Evolutionary conservation across 768 basidiomycete species (phyloP).

Genomic region (Galerina marginata): DNA sequence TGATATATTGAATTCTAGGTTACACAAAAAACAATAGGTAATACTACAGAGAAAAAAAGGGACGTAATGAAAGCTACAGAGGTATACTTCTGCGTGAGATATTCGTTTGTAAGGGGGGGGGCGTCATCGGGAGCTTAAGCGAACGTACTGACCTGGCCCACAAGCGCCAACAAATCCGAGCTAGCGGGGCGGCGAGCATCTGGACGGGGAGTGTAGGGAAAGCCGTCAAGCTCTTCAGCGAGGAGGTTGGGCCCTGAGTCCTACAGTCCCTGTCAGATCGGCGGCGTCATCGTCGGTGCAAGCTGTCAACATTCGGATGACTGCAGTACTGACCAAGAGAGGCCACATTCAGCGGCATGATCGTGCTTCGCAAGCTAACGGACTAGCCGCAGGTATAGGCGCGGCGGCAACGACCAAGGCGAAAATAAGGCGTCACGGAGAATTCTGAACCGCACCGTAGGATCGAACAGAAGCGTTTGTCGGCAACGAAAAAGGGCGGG

Average conservation of each 20-base stretch:
- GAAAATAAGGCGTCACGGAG: background rate
- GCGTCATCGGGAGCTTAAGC: too few species aligned
- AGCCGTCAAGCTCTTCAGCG: conserved; percentile 28
- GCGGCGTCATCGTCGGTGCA: background rate
- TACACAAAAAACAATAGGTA: too few species aligned
- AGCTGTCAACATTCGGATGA: conserved; percentile 14
- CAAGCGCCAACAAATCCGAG: conserved; percentile 18
- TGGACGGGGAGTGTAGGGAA: conserved; percentile 17
- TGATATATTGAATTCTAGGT: too few species aligned
- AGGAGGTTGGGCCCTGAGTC: conserved; percentile 10
- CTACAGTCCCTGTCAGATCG: conserved; percentile 15
- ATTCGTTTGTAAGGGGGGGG: background rate
- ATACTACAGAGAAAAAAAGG: too few species aligned
- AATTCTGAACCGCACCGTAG: conserved; percentile 13
- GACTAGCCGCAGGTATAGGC: conserved; percentile 32
- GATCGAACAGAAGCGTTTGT: conserved; percentile 4
- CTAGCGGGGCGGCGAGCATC: conserved; percentile 23
- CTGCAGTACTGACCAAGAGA: conserved; percentile 9
- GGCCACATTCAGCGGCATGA: conserved; percentile 24
- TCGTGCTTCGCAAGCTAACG: conserved; percentile 25
- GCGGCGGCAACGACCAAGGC: conserved; percentile 24
- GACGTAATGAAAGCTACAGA: too few species aligned
- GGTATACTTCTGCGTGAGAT: too few species aligned
- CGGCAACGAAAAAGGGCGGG: conserved; percentile 4
- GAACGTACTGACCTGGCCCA: conserved; percentile 3